A percentile compares a stretch with the other conserved stretches of the same genome.
These are phyloP conservation scores for Setaria italica DNA, from an alignment of 202 grass and related monocot genomes.

Conservation along the genomic window DNA sequence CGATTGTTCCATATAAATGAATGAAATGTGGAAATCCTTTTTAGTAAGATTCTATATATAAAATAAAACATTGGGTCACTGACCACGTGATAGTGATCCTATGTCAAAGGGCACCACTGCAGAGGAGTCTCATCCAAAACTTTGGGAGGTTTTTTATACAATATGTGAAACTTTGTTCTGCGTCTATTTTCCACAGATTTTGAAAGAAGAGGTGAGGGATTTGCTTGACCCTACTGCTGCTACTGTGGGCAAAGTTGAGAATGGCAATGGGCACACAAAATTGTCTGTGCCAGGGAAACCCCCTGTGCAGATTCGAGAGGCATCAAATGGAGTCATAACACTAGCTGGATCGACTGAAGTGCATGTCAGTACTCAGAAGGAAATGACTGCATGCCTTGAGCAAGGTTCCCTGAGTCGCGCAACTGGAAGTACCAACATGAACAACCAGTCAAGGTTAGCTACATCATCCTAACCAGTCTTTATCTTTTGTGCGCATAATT, in stretches of 20 bases:
- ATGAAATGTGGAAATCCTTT: slow-evolving; percentile 9
- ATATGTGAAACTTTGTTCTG: not conserved
- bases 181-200: slow-evolving; percentile 59
- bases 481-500: slow-evolving; percentile 29
- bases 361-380: slow-evolving; percentile 85
- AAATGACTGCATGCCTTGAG: slow-evolving; percentile 87
- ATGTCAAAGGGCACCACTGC: too few species aligned
- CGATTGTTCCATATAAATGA: not conserved
- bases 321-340: slow-evolving; percentile 95
- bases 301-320: slow-evolving; percentile 97
- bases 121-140: too few species aligned
- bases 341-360: slow-evolving; percentile 90
- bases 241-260: slow-evolving; percentile 64
- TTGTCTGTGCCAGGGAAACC: slow-evolving; percentile 80
- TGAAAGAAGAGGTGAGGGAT: slow-evolving; percentile 99
- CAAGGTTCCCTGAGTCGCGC: slow-evolving; percentile 85
- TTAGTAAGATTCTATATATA: not conserved
- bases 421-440: slow-evolving; percentile 99
- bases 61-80: not conserved
- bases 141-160: too few species aligned
- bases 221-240: slow-evolving; percentile 66
- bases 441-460: slow-evolving; percentile 95
- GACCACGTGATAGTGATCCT: too few species aligned
- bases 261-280: slow-evolving; percentile 74
- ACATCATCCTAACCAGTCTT: not conserved